A percentile compares a stretch with the other conserved stretches of the same genome.
Evolutionary conservation across 2,329 filamentous ascomycete genomes (phyloP).

Genomic region (Colletotrichum tanaceti): DNA sequence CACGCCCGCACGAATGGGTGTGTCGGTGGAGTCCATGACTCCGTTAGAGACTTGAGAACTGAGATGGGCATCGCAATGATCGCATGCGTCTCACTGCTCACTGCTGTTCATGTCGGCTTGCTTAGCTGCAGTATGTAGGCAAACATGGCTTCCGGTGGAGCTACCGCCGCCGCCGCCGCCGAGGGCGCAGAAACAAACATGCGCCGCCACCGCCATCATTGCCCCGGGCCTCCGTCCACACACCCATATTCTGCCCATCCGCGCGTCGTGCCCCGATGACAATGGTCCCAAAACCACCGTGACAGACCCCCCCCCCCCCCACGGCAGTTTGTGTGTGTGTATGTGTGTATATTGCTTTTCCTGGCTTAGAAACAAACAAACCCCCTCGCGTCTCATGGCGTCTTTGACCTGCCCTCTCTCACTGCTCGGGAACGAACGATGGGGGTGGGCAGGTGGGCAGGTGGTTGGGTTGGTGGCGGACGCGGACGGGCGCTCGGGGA

Average conservation of each 20-base stretch:
- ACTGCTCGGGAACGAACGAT: constrained; percentile 1
- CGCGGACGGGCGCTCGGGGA: constrained; percentile 16
- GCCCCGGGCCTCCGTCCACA: neutral
- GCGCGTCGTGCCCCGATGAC: constrained; percentile 9
- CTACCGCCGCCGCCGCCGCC: constrained; percentile 5
- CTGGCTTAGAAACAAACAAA: constrained; percentile 10
- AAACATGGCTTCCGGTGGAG: constrained; percentile 24
- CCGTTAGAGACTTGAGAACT: too few relatives aligned
- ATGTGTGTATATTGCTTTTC: constrained; percentile 12
- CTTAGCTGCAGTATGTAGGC: constrained; percentile 22
- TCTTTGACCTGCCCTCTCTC: constrained; percentile 32
- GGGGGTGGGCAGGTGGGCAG: too few relatives aligned
- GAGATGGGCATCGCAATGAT: too few relatives aligned
- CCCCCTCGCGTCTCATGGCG: constrained; percentile 25
- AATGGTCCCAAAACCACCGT: neutral
- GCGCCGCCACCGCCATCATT: constrained; percentile 1
- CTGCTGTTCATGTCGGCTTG: constrained; percentile 10
- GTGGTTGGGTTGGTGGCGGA: neutral
- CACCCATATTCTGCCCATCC: neutral
- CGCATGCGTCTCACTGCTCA: neutral
- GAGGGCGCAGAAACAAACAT: neutral
- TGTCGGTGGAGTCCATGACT: neutral
- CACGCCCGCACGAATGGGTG: neutral
- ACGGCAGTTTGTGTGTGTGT: too few relatives aligned
- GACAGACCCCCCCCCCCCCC: too few relatives aligned